These are phyloP conservation scores for Hirsutella rhossiliensis DNA, from an alignment of 2,329 filamentous ascomycete species.

Conservation along the genomic window DNA sequence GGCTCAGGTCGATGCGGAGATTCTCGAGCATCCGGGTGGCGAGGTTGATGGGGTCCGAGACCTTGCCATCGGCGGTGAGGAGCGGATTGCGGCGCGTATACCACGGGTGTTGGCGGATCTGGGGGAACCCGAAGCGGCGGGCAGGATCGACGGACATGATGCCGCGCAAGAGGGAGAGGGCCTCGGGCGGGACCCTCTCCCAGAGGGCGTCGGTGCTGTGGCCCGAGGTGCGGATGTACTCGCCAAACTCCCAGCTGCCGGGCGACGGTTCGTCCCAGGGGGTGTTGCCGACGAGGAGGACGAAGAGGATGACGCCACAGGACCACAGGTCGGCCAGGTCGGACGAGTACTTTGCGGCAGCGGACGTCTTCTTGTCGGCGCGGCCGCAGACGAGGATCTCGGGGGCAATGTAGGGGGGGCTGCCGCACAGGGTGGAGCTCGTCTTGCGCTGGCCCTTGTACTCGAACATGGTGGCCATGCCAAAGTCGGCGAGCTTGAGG, in stretches of 20 bases:
- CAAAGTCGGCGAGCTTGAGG: conserved; percentile 93
- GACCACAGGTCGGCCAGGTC: conserved; percentile 93
- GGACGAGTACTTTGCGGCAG: conserved; percentile 53
- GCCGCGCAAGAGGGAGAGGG: conserved; percentile 73
- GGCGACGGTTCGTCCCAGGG: conserved; percentile 91
- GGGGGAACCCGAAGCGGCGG: conserved; percentile 72
- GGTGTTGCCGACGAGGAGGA: conserved; percentile 88
- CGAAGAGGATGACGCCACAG: conserved; percentile 94
- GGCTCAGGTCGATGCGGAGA: conserved; percentile 76
- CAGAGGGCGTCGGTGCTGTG: conserved; percentile 77
- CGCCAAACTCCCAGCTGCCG: conserved; percentile 80
- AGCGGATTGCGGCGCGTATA: conserved; percentile 75
- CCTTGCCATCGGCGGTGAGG: conserved; percentile 59
- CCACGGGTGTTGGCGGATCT: conserved; percentile 88
- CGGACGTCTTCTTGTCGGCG: conserved; percentile 31
- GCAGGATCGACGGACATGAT: conserved; percentile 77
- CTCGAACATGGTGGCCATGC: conserved; percentile 85
- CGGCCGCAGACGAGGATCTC: conserved; percentile 59
- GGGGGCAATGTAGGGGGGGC: conserved; percentile 92
- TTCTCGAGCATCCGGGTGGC: conserved; percentile 94
- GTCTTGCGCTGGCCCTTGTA: conserved; percentile 74
- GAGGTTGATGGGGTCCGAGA: conserved; percentile 68
- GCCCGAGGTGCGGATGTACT: conserved; percentile 72
- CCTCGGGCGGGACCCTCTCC: conserved; percentile 61
- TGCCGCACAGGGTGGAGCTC: conserved; percentile 85